A percentile compares a stretch with the other conserved stretches of the same genome.
phyloP scores from a whole-genome alignment of 202 grass and related monocot species.

The Elaeis oleifera region DNA sequence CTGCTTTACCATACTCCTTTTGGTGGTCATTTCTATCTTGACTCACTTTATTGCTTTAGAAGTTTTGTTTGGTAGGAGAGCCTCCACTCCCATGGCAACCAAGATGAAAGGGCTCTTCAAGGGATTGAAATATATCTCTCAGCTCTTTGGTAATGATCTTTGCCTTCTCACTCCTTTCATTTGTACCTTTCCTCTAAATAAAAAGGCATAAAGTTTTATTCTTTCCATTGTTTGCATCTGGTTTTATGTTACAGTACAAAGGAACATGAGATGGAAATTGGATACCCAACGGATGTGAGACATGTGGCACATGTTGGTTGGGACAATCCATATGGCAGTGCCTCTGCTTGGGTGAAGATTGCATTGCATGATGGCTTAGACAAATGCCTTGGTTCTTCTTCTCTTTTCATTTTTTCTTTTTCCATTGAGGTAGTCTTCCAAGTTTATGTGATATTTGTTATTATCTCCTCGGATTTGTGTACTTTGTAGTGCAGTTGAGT shows the following conservation, averaged over 20 bases:
- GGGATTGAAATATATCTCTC: constrained; percentile 66
- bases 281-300: constrained; percentile 67
- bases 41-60: constrained; percentile 3
- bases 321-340: constrained; percentile 30
- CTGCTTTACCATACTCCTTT: constrained; percentile 2
- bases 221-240: too few species aligned
- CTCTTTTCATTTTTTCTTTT: too few species aligned
- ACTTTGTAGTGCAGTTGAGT: constrained; percentile 33
- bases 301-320: constrained; percentile 84
- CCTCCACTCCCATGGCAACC: constrained; percentile 33
- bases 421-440: too few species aligned
- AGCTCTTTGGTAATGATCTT: constrained; percentile 47
- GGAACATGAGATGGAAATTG: constrained; percentile 82
- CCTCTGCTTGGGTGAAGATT: constrained; percentile 54
- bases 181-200: background rate
- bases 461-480: constrained; percentile 9
- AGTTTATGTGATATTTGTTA: background rate
- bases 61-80: constrained; percentile 12
- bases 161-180: background rate
- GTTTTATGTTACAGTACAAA: constrained; percentile 31
- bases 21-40: constrained; percentile 13
- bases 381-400: background rate
- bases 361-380: constrained; percentile 1
- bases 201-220: background rate
- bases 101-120: constrained; percentile 83